phyloP scores from a whole-genome alignment of 2,329 filamentous ascomycete genomes.

The Penicillium vulpinum region DNA sequence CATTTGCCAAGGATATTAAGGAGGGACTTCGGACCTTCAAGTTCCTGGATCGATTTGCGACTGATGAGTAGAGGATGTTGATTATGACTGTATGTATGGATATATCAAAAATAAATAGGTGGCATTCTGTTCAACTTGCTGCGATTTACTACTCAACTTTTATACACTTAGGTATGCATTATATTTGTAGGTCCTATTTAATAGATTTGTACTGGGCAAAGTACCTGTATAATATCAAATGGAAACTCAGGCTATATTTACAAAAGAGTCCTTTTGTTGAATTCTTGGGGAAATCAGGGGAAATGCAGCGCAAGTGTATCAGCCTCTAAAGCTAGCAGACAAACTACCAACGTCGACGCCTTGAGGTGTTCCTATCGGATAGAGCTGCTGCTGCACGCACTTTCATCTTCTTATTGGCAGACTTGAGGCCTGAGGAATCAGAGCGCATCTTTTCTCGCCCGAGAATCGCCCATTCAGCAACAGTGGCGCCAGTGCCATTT shows the following conservation, averaged over 20 bases:
- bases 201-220: neutral
- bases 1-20: slow-evolving; percentile 51
- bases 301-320: neutral
- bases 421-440: neutral
- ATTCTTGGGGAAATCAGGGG: no score
- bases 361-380: slow-evolving; percentile 4
- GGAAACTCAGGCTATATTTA: neutral
- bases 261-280: neutral
- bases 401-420: slow-evolving; percentile 14
- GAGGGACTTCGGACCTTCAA: slow-evolving; percentile 64
- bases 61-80: slow-evolving; percentile 23
- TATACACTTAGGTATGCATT: neutral
- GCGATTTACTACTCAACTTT: neutral
- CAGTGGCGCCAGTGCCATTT: slow-evolving; percentile 47
- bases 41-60: slow-evolving; percentile 64
- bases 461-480: slow-evolving; percentile 51
- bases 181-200: neutral
- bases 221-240: neutral
- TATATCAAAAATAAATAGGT: slow-evolving; percentile 1
- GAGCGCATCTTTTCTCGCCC: slow-evolving; percentile 13
- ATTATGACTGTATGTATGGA: slow-evolving; percentile 1
- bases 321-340: neutral
- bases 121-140: neutral
- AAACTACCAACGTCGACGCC: slow-evolving; percentile 10
- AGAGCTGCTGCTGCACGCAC: slow-evolving; percentile 13